A percentile compares a stretch with the other conserved stretches of the same genome.
phyloP scores from a whole-genome alignment of 495 filamentous ascomycete genomes.

The Aspergillus cavernicola region DNA sequence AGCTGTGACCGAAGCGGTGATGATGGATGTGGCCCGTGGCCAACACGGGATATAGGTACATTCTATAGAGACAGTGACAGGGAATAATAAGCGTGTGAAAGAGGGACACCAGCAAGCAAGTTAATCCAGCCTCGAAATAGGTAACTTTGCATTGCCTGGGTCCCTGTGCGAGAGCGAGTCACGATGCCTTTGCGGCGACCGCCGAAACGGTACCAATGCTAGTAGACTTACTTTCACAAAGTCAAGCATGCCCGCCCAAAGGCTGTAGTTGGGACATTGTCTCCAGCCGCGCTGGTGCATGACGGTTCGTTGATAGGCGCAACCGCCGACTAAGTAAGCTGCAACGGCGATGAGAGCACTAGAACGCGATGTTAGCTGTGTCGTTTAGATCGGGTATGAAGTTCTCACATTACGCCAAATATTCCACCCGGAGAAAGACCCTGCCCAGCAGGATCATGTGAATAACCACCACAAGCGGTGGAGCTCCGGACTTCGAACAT shows the following conservation, averaged over 20 bases:
- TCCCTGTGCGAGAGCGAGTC: slow-evolving; percentile 22
- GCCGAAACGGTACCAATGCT: slow-evolving; percentile 32
- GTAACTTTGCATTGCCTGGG: slow-evolving; percentile 23
- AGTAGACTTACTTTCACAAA: slow-evolving; percentile 72
- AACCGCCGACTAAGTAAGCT: slow-evolving; percentile 88
- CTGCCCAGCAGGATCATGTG: slow-evolving; percentile 54
- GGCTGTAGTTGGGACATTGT: slow-evolving; percentile 87
- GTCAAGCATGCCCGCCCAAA: slow-evolving; percentile 85
- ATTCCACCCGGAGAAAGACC: slow-evolving; percentile 81
- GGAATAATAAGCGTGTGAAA: slow-evolving; percentile 1
- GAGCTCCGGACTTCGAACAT: slow-evolving; percentile 91
- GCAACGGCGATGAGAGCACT: slow-evolving; percentile 68
- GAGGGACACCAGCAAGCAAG: slow-evolving; percentile 26
- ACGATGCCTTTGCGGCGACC: slow-evolving; percentile 17
- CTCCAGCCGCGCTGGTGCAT: slow-evolving; percentile 94
- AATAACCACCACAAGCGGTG: slow-evolving; percentile 74
- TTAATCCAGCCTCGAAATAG: slow-evolving; percentile 39
- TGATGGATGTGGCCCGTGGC: not conserved
- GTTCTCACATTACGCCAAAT: slow-evolving; percentile 82
- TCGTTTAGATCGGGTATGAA: not conserved
- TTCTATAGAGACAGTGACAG: not conserved
- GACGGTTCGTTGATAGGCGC: slow-evolving; percentile 92
- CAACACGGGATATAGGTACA: not conserved
- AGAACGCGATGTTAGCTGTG: slow-evolving; percentile 15
- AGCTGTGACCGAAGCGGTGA: not conserved